Percentiles rank a stretch among this genome's conserved stretches.
These are phyloP conservation scores for Venturia asperata DNA, from an alignment of 2,329 filamentous ascomycete species.

Conservation along the genomic window DNA sequence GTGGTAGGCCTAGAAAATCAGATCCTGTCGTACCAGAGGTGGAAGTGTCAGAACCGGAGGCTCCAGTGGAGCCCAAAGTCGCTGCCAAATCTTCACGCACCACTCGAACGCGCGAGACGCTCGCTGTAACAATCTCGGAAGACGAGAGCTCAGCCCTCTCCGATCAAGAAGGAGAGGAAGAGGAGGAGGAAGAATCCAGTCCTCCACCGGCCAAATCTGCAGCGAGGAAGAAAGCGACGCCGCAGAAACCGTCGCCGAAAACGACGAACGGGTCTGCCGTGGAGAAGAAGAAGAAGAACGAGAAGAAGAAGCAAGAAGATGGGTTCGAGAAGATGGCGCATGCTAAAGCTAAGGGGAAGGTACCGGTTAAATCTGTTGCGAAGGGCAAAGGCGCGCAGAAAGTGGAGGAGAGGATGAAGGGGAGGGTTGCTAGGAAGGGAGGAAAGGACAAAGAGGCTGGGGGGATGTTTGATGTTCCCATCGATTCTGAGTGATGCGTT, in stretches of 20 bases:
- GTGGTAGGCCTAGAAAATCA: constrained; percentile 5
- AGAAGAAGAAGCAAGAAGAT: neutral
- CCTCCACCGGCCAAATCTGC: neutral
- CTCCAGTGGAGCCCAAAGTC: neutral
- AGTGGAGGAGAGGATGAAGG: neutral
- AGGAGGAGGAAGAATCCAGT: neutral
- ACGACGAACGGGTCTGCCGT: neutral
- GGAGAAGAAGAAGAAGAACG: neutral
- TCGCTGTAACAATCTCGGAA: neutral
- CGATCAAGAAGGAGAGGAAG: neutral
- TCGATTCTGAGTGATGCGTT: neutral
- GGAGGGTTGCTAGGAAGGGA: neutral
- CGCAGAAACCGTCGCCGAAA: neutral
- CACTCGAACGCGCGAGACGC: neutral
- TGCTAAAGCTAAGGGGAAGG: constrained; percentile 7
- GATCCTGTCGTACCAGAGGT: constrained; percentile 1
- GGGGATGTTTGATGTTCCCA: neutral
- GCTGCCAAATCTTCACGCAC: neutral
- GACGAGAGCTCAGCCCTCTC: constrained; percentile 1
- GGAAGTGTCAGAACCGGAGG: neutral
- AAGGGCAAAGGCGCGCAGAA: neutral
- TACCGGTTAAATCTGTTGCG: neutral
- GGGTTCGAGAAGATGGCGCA: neutral
- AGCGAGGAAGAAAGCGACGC: neutral
- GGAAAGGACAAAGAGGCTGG: neutral